Conservation (phyloP, 2,329 filamentous ascomycete species). For the Fusarium subglutinans region DNA sequence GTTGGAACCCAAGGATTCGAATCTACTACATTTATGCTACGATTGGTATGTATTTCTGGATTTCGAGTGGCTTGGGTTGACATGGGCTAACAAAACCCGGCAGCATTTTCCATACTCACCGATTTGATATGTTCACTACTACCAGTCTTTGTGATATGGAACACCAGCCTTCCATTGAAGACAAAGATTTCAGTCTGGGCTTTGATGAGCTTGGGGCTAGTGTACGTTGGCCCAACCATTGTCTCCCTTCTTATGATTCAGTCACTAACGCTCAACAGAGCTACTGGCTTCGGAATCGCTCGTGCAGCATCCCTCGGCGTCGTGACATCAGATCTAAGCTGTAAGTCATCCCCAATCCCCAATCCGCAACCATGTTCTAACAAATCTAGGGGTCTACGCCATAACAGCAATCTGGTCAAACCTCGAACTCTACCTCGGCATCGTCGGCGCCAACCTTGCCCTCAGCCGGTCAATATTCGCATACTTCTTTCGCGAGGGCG, state of each 20-base stretch:
- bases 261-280: conserved; percentile 11
- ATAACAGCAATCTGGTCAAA: conserved; percentile 52
- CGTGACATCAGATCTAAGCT: conserved; percentile 34
- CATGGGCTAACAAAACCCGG: background rate
- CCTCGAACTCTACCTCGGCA: conserved; percentile 50
- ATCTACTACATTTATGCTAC: conserved; percentile 49
- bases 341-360: background rate
- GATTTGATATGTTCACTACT: conserved; percentile 39
- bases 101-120: conserved; percentile 29
- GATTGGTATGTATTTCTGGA: conserved; percentile 27
- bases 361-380: background rate
- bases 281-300: conserved; percentile 35
- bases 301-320: conserved; percentile 34
- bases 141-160: conserved; percentile 48
- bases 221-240: background rate
- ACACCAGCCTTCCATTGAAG: conserved; percentile 42
- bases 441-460: conserved; percentile 47
- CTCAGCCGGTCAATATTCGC: conserved; percentile 35
- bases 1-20: conserved; percentile 46
- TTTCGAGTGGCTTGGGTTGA: too few species aligned
- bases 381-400: conserved; percentile 41
- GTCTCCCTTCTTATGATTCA: accelerated
- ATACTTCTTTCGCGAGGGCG: conserved; percentile 18
- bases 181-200: conserved; percentile 46
- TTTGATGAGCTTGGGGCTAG: conserved; percentile 47